These are phyloP conservation scores for Aspergillus ochraceus DNA, from an alignment of 2,329 filamentous ascomycete species.

Conservation along the genomic window DNA sequence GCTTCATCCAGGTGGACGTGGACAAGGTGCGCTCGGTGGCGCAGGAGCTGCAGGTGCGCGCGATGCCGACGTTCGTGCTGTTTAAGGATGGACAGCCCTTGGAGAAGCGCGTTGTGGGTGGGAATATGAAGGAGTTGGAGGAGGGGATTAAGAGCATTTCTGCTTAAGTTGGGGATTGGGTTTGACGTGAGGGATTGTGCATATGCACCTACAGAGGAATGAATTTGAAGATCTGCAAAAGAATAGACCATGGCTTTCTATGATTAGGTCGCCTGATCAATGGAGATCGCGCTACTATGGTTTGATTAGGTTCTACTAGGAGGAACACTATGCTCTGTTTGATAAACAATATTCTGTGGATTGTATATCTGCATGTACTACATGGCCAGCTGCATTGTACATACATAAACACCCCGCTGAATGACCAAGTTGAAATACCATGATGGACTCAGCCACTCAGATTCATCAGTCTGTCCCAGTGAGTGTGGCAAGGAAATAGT, in stretches of 20 bases:
- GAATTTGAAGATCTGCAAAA: too few species aligned
- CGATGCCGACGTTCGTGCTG: constrained; percentile 45
- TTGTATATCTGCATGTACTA: neutral
- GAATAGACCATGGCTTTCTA: too few species aligned
- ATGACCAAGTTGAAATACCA: neutral
- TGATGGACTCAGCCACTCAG: neutral
- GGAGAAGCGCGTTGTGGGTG: constrained; percentile 30
- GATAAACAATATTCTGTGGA: neutral
- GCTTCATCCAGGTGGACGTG: constrained; percentile 58
- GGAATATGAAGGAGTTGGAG: constrained; percentile 30
- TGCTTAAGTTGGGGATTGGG: neutral
- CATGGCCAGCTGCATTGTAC: neutral
- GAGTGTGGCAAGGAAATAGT: constrained; percentile 2
- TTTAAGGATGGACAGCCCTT: constrained; percentile 40
- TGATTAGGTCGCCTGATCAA: too few species aligned
- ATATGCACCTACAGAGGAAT: too few species aligned
- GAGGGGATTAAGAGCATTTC: constrained; percentile 24
- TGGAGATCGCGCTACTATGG: too few species aligned
- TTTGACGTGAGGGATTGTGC: too few species aligned
- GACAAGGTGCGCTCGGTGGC: constrained; percentile 54
- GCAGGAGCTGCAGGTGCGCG: constrained; percentile 50
- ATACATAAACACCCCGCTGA: neutral
- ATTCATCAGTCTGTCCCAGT: constrained; percentile 10
- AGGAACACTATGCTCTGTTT: neutral
- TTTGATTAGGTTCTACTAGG: too few species aligned